These are phyloP conservation scores for Exophiala alcalophila DNA, from an alignment of 2,329 filamentous ascomycete genomes.

Conservation along the genomic window DNA sequence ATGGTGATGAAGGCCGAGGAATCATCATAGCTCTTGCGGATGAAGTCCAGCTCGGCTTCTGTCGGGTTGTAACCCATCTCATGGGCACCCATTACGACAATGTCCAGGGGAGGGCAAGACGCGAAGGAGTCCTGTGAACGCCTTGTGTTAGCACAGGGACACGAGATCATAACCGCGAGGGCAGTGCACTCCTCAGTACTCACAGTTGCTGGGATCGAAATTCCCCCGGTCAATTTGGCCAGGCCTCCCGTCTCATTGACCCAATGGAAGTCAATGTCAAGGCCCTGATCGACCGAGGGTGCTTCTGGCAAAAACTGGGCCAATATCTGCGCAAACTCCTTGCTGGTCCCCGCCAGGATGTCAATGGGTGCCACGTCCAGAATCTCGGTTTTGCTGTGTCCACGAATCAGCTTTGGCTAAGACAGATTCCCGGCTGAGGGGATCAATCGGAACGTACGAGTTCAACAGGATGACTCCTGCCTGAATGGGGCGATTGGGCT, in stretches of 20 bases:
- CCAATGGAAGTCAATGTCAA: slow-evolving; percentile 36
- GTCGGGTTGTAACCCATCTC: slow-evolving; percentile 15
- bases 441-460: slow-evolving; percentile 1
- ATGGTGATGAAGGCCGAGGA: slow-evolving; percentile 25
- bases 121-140: slow-evolving; percentile 21
- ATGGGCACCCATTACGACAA: slow-evolving; percentile 25
- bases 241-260: slow-evolving; percentile 30
- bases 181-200: too few relatives aligned
- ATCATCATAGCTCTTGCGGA: slow-evolving; percentile 23
- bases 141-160: not conserved
- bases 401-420: not conserved
- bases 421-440: too few relatives aligned
- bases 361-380: slow-evolving; percentile 36
- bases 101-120: slow-evolving; percentile 24
- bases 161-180: too few relatives aligned
- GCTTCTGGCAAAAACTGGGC: slow-evolving; percentile 5
- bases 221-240: slow-evolving; percentile 17
- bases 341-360: slow-evolving; percentile 29
- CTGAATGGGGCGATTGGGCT: slow-evolving; percentile 17
- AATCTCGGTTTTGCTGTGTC: slow-evolving; percentile 26
- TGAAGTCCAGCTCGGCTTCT: slow-evolving; percentile 21
- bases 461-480: slow-evolving; percentile 17
- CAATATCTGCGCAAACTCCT: slow-evolving; percentile 24
- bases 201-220: slow-evolving; percentile 15
- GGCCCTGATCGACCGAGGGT: slow-evolving; percentile 11